These are phyloP conservation scores for Bipolaris victoriae DNA, from an alignment of 2,329 filamentous ascomycete genomes.

Conservation along the genomic window DNA sequence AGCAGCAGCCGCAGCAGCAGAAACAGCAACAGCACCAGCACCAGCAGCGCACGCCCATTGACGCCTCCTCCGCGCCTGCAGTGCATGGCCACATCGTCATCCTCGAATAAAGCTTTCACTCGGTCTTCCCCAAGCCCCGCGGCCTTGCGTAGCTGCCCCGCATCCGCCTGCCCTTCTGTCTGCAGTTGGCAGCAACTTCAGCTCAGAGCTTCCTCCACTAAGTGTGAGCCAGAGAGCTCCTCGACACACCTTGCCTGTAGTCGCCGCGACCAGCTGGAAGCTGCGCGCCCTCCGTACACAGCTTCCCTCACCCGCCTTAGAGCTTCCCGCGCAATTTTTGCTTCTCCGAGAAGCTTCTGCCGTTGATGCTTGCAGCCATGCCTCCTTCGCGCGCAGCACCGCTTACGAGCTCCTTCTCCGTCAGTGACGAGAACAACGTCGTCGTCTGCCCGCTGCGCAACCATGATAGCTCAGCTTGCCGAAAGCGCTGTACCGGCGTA, in stretches of 20 bases:
- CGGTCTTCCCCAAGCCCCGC: conserved; percentile 15
- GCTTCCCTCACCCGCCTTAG: conserved; percentile 1
- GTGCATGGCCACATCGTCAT: conserved; percentile 8
- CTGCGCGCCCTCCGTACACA: conserved; percentile 10
- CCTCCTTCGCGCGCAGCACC: conserved; percentile 79
- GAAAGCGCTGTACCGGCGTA: conserved; percentile 97
- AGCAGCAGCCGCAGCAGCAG: conserved; percentile 2
- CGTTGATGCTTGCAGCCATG: conserved; percentile 67
- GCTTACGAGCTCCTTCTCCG: conserved; percentile 87
- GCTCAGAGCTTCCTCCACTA: conserved; percentile 10
- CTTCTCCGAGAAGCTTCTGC: conserved; percentile 13
- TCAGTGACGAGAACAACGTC: conserved; percentile 91
- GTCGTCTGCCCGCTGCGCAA: conserved; percentile 96
- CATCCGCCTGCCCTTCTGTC: conserved; percentile 17
- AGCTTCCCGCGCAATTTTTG: conserved; percentile 13
- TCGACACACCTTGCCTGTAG: conserved; percentile 1
- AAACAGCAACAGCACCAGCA: background rate
- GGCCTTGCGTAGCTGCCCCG: conserved; percentile 16
- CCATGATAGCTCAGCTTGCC: conserved; percentile 94
- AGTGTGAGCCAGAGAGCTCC: conserved; percentile 5
- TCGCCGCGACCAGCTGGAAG: conserved; percentile 4
- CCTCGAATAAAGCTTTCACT: conserved; percentile 9
- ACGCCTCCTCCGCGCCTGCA: background rate
- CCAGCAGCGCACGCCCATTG: conserved; percentile 7
- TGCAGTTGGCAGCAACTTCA: conserved; percentile 17